Evolutionary conservation across 2,329 filamentous ascomycete genomes (phyloP).

Genomic region (Zasmidium angulare): DNA sequence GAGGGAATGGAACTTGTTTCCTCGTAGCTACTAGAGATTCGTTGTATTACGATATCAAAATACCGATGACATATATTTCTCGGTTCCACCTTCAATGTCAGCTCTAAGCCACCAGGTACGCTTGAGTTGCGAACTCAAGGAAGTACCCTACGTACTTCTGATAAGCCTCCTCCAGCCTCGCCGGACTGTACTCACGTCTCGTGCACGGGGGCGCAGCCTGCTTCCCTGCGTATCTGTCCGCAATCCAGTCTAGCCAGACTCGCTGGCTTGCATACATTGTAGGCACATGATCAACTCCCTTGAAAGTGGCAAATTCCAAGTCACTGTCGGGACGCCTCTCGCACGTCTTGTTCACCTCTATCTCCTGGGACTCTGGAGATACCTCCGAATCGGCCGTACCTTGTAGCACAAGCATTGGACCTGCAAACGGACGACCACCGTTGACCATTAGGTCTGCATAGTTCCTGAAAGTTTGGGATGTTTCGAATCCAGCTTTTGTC

Average conservation of each 20-base stretch:
- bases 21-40: too few species aligned
- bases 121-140: constrained; percentile 2
- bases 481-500: background rate
- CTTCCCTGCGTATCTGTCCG: constrained; percentile 25
- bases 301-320: constrained; percentile 15
- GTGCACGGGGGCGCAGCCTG: constrained; percentile 12
- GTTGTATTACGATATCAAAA: too few species aligned
- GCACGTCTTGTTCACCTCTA: background rate
- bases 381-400: background rate
- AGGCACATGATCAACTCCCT: constrained; percentile 31
- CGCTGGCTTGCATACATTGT: constrained; percentile 30
- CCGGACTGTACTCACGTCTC: constrained; percentile 11
- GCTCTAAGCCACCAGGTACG: constrained; percentile 9
- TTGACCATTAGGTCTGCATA: background rate
- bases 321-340: background rate
- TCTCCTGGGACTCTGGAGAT: background rate
- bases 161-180: constrained; percentile 12
- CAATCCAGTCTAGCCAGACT: constrained; percentile 35
- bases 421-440: background rate
- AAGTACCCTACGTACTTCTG: constrained; percentile 7
- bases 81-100: background rate
- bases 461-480: background rate
- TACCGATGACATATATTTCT: background rate
- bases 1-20: too few species aligned
- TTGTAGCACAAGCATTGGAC: constrained; percentile 2